phyloP scores from a whole-genome alignment of 179 eudicot genomes.

The Actinidia polygama region DNA sequence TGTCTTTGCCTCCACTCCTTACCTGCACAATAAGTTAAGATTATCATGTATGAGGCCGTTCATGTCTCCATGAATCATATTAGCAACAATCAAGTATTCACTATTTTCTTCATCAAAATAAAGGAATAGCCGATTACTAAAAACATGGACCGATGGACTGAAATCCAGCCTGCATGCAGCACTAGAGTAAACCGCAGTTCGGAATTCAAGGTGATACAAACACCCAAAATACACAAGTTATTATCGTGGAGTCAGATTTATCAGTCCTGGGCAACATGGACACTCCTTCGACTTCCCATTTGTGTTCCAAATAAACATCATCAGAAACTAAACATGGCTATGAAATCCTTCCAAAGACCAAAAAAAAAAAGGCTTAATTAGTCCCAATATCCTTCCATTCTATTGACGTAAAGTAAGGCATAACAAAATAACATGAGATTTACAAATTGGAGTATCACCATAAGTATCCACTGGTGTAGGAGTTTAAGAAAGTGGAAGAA shows the following conservation, averaged over 20 bases:
- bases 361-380: not conserved
- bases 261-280: not conserved
- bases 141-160: not conserved
- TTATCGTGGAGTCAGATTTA: not conserved
- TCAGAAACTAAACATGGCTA: not conserved
- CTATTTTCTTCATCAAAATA: not conserved
- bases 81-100: not conserved
- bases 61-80: not conserved
- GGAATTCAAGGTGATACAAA: not conserved
- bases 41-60: not conserved
- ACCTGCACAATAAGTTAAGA: slow-evolving; percentile 44
- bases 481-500: not conserved
- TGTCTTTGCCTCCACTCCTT: slow-evolving; percentile 82
- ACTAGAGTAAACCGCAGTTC: not conserved
- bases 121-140: not conserved
- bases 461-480: not conserved
- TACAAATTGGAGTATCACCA: not conserved
- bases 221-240: not conserved
- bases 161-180: not conserved
- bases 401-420: not conserved
- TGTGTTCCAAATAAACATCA: not conserved
- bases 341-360: not conserved
- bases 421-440: no score
- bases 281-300: not conserved
- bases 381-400: not conserved